A percentile compares a stretch with the other conserved stretches of the same genome.
These are phyloP conservation scores for Citrus hindsii DNA, from an alignment of 345 rosid genomes.

Conservation along the genomic window DNA sequence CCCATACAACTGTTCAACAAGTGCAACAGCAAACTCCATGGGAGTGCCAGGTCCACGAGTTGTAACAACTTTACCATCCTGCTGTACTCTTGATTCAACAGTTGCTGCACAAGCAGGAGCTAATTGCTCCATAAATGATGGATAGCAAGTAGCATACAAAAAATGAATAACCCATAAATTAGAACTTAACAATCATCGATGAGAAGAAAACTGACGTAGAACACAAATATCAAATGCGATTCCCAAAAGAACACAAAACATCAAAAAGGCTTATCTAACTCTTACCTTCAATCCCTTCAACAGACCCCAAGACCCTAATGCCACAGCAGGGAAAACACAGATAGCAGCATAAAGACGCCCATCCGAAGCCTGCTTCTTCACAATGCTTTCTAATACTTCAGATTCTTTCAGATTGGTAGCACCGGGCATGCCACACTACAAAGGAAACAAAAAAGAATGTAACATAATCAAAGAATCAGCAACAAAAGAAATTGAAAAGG, in stretches of 20 bases:
- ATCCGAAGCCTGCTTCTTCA: slow-evolving; percentile 71
- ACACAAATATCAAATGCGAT: no score
- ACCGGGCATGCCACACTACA: slow-evolving; percentile 91
- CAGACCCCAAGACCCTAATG: slow-evolving; percentile 43
- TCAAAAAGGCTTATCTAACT: no score
- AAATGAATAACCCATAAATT: no score
- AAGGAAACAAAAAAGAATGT: neutral
- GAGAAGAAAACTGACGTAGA: no score
- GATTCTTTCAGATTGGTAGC: slow-evolving; percentile 24
- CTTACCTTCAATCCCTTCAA: no score
- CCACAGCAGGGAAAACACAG: slow-evolving; percentile 91
- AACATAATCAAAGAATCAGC: neutral
- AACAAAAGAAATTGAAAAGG: neutral
- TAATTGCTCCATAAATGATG: no score
- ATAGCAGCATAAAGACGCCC: slow-evolving; percentile 80
- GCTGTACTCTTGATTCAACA: slow-evolving; percentile 48
- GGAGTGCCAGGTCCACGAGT: slow-evolving; percentile 93
- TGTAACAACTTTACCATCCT: slow-evolving; percentile 70
- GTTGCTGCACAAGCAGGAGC: no score
- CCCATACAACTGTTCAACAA: slow-evolving; percentile 71
- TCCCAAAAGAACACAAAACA: no score
- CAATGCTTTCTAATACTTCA: slow-evolving; percentile 19
- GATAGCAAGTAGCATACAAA: no score
- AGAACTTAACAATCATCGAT: no score
- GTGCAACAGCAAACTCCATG: slow-evolving; percentile 74